These are phyloP conservation scores for Luzula sylvatica DNA, from an alignment of 176 grass and related monocot genomes.

Conservation along the genomic window DNA sequence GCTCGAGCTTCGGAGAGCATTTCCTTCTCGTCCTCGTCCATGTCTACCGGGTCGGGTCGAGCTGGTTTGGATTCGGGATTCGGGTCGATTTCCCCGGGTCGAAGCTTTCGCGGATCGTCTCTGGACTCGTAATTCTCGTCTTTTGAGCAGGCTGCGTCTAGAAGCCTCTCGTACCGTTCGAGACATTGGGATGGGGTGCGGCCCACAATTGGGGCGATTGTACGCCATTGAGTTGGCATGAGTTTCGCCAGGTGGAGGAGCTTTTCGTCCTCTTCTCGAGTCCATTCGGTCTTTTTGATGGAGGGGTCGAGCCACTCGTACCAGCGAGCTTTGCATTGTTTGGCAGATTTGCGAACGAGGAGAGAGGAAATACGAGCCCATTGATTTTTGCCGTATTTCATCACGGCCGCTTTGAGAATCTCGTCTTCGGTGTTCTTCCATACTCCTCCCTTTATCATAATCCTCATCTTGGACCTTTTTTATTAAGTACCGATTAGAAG, in stretches of 20 bases:
- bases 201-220: constrained; percentile 93
- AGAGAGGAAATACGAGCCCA: constrained; percentile 46
- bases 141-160: constrained; percentile 87
- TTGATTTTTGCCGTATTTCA: constrained; percentile 57
- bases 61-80: constrained; percentile 94
- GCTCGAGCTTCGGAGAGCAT: constrained; percentile 96
- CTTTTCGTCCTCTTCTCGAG: constrained; percentile 95
- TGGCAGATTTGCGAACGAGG: constrained; percentile 41
- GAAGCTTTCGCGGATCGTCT: constrained; percentile 80
- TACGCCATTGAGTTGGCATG: constrained; percentile 96
- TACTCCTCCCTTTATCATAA: constrained; percentile 52
- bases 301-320: constrained; percentile 54
- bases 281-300: constrained; percentile 89
- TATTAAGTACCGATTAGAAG: too few relatives aligned
- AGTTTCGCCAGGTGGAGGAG: constrained; percentile 96
- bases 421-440: constrained; percentile 62
- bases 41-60: constrained; percentile 88
- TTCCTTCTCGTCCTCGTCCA: constrained; percentile 97
- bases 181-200: constrained; percentile 94
- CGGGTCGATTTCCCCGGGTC: constrained; percentile 87
- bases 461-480: constrained; percentile 32
- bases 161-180: constrained; percentile 82
- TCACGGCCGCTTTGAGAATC: constrained; percentile 48
- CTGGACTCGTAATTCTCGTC: constrained; percentile 79
- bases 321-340: constrained; percentile 47